These are phyloP conservation scores for Oidiodendron maius DNA, from an alignment of 495 filamentous ascomycete species.

Conservation along the genomic window DNA sequence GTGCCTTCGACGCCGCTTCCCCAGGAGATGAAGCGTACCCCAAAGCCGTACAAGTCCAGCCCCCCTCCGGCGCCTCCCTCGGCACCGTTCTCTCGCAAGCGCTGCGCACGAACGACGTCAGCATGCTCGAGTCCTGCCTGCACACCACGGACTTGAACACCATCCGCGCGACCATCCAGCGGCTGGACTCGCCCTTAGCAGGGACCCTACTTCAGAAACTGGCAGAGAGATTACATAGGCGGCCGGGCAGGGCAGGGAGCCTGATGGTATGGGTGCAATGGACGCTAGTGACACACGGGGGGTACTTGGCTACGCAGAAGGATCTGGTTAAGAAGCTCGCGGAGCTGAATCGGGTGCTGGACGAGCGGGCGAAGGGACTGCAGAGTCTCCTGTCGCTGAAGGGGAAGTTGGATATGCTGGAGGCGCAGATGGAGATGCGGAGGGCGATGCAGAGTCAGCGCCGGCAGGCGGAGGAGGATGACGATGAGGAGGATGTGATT, in stretches of 20 bases:
- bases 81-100: conserved; percentile 88
- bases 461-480: conserved; percentile 43
- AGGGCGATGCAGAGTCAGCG: conserved; percentile 46
- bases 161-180: conserved; percentile 82
- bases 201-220: conserved; percentile 72
- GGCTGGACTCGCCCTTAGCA: conserved; percentile 79
- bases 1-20: conserved; percentile 38
- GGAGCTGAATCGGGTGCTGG: conserved; percentile 75
- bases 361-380: conserved; percentile 78
- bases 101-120: conserved; percentile 81
- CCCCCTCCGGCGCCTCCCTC: conserved; percentile 73
- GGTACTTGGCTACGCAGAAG: conserved; percentile 77
- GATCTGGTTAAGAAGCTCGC: conserved; percentile 69
- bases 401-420: conserved; percentile 25
- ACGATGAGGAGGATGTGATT: conserved; percentile 70
- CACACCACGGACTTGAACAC: conserved; percentile 65
- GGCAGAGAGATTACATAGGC: conserved; percentile 77
- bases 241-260: conserved; percentile 81
- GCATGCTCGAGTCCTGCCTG: conserved; percentile 87
- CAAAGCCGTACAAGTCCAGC: conserved; percentile 30
- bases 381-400: conserved; percentile 70
- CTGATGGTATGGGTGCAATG: conserved; percentile 97
- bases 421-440: conserved; percentile 77
- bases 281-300: conserved; percentile 91
- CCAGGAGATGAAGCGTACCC: conserved; percentile 9